These are phyloP conservation scores for Capronia americana DNA, from an alignment of 2,329 filamentous ascomycete genomes.

Conservation along the genomic window DNA sequence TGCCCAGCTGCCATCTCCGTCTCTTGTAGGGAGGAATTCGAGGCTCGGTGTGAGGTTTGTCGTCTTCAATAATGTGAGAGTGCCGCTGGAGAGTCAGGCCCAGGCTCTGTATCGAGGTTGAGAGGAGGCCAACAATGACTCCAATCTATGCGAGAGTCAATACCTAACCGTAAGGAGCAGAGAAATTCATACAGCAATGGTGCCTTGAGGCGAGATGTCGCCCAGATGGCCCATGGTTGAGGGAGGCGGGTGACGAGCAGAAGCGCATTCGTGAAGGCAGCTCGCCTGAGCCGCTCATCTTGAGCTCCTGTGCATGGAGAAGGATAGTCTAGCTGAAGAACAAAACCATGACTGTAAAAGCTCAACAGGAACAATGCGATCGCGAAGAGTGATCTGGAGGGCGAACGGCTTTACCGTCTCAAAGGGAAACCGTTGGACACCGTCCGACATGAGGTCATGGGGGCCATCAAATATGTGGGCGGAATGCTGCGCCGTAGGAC, in stretches of 20 bases:
- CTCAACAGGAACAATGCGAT: neutral
- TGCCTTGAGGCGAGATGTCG: slow-evolving; percentile 78
- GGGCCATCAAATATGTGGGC: neutral
- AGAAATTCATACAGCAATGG: slow-evolving; percentile 68
- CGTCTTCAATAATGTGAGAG: slow-evolving; percentile 96
- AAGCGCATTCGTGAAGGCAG: slow-evolving; percentile 27
- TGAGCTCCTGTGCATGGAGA: slow-evolving; percentile 28
- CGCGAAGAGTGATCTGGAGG: neutral
- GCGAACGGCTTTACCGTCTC: neutral
- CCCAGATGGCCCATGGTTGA: slow-evolving; percentile 71
- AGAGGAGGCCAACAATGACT: slow-evolving; percentile 89
- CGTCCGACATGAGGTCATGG: slow-evolving; percentile 3
- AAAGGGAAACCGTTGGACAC: neutral
- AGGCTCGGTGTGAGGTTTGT: slow-evolving; percentile 78
- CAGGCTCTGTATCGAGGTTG: slow-evolving; percentile 92
- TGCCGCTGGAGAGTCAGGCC: slow-evolving; percentile 96
- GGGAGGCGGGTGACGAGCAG: slow-evolving; percentile 10
- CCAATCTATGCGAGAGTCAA: slow-evolving; percentile 69
- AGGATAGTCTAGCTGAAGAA: slow-evolving; percentile 3
- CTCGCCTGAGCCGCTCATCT: slow-evolving; percentile 30
- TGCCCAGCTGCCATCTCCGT: slow-evolving; percentile 91
- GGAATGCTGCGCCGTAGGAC: slow-evolving; percentile 1
- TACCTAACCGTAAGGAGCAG: slow-evolving; percentile 2
- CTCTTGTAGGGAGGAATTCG: slow-evolving; percentile 87
- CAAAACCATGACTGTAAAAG: neutral